Base-by-base conservation (phyloP, 2,329 filamentous ascomycete species). In the Eutypa lata region DNA sequence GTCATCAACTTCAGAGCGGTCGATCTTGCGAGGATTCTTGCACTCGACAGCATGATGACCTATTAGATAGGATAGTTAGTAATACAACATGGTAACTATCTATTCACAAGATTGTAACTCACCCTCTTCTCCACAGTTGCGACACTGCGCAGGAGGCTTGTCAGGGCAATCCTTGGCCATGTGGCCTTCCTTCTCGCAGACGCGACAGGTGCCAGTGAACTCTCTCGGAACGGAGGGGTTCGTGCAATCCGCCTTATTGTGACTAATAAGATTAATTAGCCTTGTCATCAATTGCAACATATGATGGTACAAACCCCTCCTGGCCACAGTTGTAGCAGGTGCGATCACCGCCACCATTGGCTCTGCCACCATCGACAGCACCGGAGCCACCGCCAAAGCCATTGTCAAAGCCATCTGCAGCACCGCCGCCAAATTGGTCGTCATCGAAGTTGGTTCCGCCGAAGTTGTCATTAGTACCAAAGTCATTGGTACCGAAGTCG, bases 91-190 rank as follows among this genome's bases (percentile, higher is more conserved):
- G 21, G 22, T 16, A 45, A 26, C 10, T 7, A n/a, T 22, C 22
- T 28, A 14, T n/a, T n/a, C n/a, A n/a, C n/a, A 18, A 38, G 6
- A 38, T 21, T 52, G 59, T 52, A 26, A 61, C 71, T 58, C 65
- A 83, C 85, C 84, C 62, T 82, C 78, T 58, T 83, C 68, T 28
- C 78, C 72, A 62, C 87, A 90, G 62, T 87, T 85, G 48, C 76
- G 75, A 69, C 86, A 89, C 8, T 76, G 55, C 61, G 72, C 70
- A 1, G 84, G 74, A 7, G 78, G 77, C 56, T 81, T 81, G 1
- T 78, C 69, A 1, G 86, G 86, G 58, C 88, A 91, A 49, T 88
- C 83, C 19, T 79, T 77, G 49, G 79, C 73, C 61, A 82, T 73
- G 57, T 86, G 82, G 19, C 82, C 82, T 33, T 74, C 65, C 53